These are phyloP conservation scores for Tetrahymena thermophila DNA, from an alignment of 73 alveolate species.

Conservation along the genomic window DNA sequence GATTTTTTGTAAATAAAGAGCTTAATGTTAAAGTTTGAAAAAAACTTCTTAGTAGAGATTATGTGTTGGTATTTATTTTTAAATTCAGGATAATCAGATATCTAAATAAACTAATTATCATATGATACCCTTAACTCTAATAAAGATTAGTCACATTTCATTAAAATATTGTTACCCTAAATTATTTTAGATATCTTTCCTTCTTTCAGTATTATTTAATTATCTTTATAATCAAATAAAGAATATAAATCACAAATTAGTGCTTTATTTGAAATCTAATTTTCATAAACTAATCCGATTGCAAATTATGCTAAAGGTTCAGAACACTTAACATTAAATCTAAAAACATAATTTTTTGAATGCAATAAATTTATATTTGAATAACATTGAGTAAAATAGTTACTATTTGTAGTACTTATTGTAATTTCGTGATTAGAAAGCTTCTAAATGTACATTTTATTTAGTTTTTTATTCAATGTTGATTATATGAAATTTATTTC, in stretches of 20 bases:
- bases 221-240: background rate
- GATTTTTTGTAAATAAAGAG: too few relatives aligned
- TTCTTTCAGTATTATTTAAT: too few relatives aligned
- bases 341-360: background rate
- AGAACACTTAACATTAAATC: background rate
- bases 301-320: background rate
- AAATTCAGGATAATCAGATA: background rate
- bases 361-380: background rate
- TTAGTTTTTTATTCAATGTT: too few relatives aligned
- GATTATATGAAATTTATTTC: background rate
- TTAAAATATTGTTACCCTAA: background rate
- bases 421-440: background rate
- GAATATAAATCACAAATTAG: background rate
- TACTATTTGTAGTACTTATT: background rate
- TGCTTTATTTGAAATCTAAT: background rate
- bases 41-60: background rate
- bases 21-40: too few relatives aligned
- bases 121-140: background rate
- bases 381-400: background rate
- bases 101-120: background rate
- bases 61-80: background rate
- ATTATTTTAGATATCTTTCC: background rate
- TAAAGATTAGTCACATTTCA: background rate
- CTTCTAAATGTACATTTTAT: background rate
- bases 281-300: background rate